Percentiles rank a stretch among this genome's conserved stretches.
These are phyloP conservation scores for Yarrowia galli DNA, from an alignment of 1,139 yeast genomes.

Conservation along the genomic window DNA sequence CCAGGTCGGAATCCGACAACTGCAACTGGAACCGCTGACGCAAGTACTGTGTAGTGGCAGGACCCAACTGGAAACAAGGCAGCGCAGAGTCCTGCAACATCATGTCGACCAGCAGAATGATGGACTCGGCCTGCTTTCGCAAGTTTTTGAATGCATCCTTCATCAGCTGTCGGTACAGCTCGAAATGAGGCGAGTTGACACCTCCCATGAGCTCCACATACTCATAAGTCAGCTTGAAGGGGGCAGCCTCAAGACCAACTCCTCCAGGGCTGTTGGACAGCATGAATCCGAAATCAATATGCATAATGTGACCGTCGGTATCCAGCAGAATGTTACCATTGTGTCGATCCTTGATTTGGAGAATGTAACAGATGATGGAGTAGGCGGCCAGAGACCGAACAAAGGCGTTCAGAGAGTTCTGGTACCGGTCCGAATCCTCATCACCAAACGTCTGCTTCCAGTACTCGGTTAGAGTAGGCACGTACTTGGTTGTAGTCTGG, in stretches of 20 bases:
- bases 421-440: constrained; percentile 58
- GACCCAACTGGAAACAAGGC: constrained; percentile 92
- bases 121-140: constrained; percentile 72
- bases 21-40: constrained; percentile 83
- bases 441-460: constrained; percentile 77
- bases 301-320: constrained; percentile 92
- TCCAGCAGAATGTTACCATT: constrained; percentile 96
- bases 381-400: constrained; percentile 87
- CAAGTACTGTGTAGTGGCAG: constrained; percentile 76
- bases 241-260: constrained; percentile 96
- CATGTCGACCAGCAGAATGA: constrained; percentile 82
- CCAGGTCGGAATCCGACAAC: constrained; percentile 74
- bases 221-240: constrained; percentile 88
- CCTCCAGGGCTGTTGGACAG: constrained; percentile 89
- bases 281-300: constrained; percentile 93
- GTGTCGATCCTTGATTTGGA: constrained; percentile 94
- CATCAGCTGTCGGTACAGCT: constrained; percentile 64
- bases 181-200: constrained; percentile 62
- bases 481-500: constrained; percentile 60
- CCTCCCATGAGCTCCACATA: constrained; percentile 91
- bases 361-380: constrained; percentile 82
- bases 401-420: constrained; percentile 80
- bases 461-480: constrained; percentile 78
- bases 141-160: constrained; percentile 76
- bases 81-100: constrained; percentile 91